These are phyloP conservation scores for Fusarium pseudocircinatum DNA, from an alignment of 2,329 filamentous ascomycete species.

Conservation along the genomic window DNA sequence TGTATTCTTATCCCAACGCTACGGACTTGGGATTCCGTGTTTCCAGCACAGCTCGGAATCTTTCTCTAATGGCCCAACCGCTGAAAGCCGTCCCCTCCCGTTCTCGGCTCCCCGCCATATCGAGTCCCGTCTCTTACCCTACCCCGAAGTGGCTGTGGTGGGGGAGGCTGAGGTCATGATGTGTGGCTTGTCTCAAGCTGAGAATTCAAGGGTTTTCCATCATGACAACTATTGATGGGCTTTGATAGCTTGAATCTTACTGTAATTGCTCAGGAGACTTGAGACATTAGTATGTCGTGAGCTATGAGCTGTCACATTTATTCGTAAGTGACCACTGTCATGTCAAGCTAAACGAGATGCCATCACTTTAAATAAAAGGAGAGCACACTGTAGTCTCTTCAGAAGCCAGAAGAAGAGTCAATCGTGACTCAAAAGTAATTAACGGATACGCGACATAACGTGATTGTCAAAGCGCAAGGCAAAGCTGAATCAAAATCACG, in stretches of 20 bases:
- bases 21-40: slow-evolving; percentile 28
- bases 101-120: slow-evolving; percentile 35
- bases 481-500: slow-evolving; percentile 21
- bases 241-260: neutral
- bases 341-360: neutral
- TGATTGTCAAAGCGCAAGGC: slow-evolving; percentile 11
- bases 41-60: slow-evolving; percentile 26
- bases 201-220: neutral
- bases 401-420: neutral
- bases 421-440: neutral
- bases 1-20: slow-evolving; percentile 14
- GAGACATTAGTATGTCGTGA: neutral
- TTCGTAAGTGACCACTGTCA: neutral
- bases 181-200: slow-evolving; percentile 18
- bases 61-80: slow-evolving; percentile 30
- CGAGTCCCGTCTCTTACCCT: slow-evolving; percentile 4
- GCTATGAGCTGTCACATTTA: neutral
- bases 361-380: neutral
- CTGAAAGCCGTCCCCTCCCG: slow-evolving; percentile 42
- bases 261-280: neutral
- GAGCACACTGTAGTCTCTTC: neutral
- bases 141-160: slow-evolving; percentile 33
- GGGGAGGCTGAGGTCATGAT: slow-evolving; percentile 38
- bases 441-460: neutral
- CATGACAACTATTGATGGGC: neutral